These are phyloP conservation scores for Coniochaeta prunicola DNA, from an alignment of 2,329 filamentous ascomycete genomes.

Conservation along the genomic window DNA sequence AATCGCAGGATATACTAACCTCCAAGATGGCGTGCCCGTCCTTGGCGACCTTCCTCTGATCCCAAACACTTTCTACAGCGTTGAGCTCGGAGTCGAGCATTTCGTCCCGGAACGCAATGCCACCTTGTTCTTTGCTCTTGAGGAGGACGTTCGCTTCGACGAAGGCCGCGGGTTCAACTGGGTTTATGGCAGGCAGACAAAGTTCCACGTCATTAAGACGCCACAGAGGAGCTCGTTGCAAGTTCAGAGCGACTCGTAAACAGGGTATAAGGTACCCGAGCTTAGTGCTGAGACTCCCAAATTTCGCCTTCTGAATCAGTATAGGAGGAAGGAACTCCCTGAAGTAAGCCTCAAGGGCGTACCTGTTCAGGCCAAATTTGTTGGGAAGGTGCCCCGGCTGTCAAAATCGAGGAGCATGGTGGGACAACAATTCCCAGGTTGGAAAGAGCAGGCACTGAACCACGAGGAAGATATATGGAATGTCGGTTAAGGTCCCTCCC, in stretches of 20 bases:
- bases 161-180: slow-evolving; percentile 33
- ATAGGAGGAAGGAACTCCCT: too few relatives aligned
- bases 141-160: slow-evolving; percentile 41
- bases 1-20: slow-evolving; percentile 35
- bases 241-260: neutral
- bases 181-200: slow-evolving; percentile 40
- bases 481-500: too few relatives aligned
- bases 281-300: too few relatives aligned
- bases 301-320: too few relatives aligned
- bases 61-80: slow-evolving; percentile 39
- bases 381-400: too few relatives aligned
- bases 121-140: slow-evolving; percentile 37
- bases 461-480: too few relatives aligned
- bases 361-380: too few relatives aligned
- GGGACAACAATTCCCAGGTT: too few relatives aligned
- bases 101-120: slow-evolving; percentile 36
- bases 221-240: neutral
- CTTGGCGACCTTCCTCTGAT: slow-evolving; percentile 38
- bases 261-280: neutral
- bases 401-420: too few relatives aligned
- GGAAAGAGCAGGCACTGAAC: too few relatives aligned
- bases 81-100: slow-evolving; percentile 41
- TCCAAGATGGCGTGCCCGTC: slow-evolving; percentile 38
- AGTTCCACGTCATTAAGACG: slow-evolving; percentile 23
- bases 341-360: too few relatives aligned